Base-by-base conservation (phyloP, 2,329 filamentous ascomycete species). In the Chrysoporthe cubensis region DNA sequence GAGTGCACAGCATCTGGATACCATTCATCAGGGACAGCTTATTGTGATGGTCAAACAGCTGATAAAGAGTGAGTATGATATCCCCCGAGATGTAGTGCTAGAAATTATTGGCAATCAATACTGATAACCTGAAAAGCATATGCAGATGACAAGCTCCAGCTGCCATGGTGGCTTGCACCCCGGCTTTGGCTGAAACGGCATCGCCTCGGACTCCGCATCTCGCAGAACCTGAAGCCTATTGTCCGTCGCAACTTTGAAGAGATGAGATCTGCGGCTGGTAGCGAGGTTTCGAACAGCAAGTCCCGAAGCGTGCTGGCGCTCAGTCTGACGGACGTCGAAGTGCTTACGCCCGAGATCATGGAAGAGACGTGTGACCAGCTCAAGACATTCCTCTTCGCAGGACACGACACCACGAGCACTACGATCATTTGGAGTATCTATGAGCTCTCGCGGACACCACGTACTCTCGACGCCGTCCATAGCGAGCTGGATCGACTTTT, bases 401-500 rank as follows among this genome's bases (percentile, higher is more conserved):
- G 80, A 1, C 79, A 81, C 57, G 80, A 81, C 69, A 80, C 80
- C 2, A 80, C 78, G 1, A 76, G 75, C 44, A 77, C 75, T 66
- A 71, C 76, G 2, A 70, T 81, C 0, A 72, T 76, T 6, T 81
- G 78, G 77, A 70, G 73, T 0, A 73, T 79, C 34, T 80, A 81
- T 69, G 75, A 80, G 65, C 73, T 81, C 0, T 75, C 75, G 4
- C 74, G 74, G 2, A 74, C 74, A 0, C 78, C 80, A 0, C 66
- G 68, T 0, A 75, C 71, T 0, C 71, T 77, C 21, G 62, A 70
- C 13, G 72, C 74, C 0, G 67, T 82, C 50, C 21, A 32, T 21
- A 34, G 26, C 26, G 80, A 82, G 69, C 75, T 80, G 8, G 75
- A 80, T 62, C 65, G 66, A 13, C 62, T 81, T 4, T 77, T 80